Evolutionary conservation across 2,329 filamentous ascomycete genomes (phyloP).

Genomic region (Trematosphaeria pertusa): DNA sequence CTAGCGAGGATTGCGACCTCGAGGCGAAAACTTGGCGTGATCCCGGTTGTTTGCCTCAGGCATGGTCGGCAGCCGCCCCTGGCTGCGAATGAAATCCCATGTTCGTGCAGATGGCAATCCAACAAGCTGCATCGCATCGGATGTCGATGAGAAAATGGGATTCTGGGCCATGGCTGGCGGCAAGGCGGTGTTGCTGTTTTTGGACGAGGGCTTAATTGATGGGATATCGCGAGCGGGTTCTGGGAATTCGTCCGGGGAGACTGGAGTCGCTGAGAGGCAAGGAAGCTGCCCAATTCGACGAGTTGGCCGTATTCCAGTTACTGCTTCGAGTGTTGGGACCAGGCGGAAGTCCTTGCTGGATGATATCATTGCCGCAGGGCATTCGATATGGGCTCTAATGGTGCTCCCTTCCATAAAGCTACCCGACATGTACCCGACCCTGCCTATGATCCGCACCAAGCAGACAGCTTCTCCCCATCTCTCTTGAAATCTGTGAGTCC

Average conservation of each 20-base stretch:
- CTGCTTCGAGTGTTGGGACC: no score
- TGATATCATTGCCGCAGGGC: slow-evolving; percentile 2
- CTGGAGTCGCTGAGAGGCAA: neutral
- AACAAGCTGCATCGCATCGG: neutral
- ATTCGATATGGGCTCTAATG: neutral
- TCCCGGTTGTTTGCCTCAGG: neutral
- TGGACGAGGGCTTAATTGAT: neutral
- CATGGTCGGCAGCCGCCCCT: neutral
- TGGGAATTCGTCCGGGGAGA: no score
- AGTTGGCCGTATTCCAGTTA: neutral
- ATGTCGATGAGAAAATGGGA: neutral
- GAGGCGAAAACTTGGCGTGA: slow-evolving; percentile 3
- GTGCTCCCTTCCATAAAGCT: no score
- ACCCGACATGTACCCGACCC: neutral
- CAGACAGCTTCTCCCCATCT: neutral
- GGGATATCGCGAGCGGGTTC: neutral
- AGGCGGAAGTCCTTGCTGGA: neutral
- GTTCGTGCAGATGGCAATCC: neutral
- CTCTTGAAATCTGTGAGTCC: neutral
- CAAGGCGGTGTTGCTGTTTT: neutral
- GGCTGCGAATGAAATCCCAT: neutral
- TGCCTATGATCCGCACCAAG: neutral
- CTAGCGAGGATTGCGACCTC: slow-evolving; percentile 1
- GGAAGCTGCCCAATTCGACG: neutral
- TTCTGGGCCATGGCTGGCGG: neutral